Evolutionary conservation across 2,329 filamentous ascomycete species (phyloP).

Genomic region (Neospermospora avenae): DNA sequence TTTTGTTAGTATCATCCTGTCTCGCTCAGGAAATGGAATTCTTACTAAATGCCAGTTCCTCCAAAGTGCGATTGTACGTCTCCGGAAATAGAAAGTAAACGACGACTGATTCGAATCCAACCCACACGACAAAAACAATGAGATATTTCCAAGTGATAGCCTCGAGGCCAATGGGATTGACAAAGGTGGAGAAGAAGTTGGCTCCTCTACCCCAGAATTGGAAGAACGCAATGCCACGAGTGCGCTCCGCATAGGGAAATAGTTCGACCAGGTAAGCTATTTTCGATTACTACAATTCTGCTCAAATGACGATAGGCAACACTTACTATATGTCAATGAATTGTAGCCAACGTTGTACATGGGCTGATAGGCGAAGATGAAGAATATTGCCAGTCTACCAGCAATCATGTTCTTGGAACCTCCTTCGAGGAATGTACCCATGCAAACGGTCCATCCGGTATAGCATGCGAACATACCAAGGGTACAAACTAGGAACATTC

Average conservation of each 20-base stretch:
- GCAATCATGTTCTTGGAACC: slow-evolving; percentile 30
- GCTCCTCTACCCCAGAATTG: slow-evolving; percentile 39
- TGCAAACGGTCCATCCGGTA: slow-evolving; percentile 52
- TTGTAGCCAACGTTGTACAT: slow-evolving; percentile 66
- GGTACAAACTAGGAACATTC: slow-evolving; percentile 52
- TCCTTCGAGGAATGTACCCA: slow-evolving; percentile 39
- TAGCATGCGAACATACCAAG: slow-evolving; percentile 52
- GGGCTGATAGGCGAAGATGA: slow-evolving; percentile 58
- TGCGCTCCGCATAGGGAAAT: slow-evolving; percentile 49
- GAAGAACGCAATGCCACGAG: slow-evolving; percentile 30
- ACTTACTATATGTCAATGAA: slow-evolving; percentile 56
- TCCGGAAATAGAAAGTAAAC: slow-evolving; percentile 46
- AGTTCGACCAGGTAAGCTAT: slow-evolving; percentile 54
- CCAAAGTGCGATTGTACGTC: slow-evolving; percentile 41
- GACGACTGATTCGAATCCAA: slow-evolving; percentile 41
- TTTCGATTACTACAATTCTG: background rate
- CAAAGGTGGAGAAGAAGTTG: slow-evolving; percentile 47
- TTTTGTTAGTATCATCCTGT: background rate
- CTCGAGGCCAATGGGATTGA: slow-evolving; percentile 45
- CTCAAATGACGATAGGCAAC: background rate
- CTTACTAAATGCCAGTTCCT: slow-evolving; percentile 45
- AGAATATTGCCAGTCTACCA: slow-evolving; percentile 40
- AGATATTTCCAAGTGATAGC: slow-evolving; percentile 44
- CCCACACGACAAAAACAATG: slow-evolving; percentile 42
- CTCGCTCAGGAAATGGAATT: background rate